These are phyloP conservation scores for Acanthamoeba royreba DNA, from an alignment of 208 protist genomes.

Conservation along the genomic window DNA sequence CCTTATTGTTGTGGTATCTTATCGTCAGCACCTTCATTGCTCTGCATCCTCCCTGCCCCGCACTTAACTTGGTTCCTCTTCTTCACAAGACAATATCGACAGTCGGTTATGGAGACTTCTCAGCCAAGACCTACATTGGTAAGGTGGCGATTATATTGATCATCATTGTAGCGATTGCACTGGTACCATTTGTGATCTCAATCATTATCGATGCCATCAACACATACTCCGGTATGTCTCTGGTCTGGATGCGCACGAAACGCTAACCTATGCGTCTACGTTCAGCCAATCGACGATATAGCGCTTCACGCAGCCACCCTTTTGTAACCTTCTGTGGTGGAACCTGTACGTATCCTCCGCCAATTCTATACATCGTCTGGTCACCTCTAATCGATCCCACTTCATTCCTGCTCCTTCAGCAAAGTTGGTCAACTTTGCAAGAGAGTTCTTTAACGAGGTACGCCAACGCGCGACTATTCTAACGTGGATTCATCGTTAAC, in stretches of 20 bases:
- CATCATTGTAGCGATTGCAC: not conserved
- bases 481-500: not conserved
- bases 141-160: slow-evolving; percentile 16
- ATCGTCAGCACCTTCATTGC: not conserved
- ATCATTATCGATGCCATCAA: not conserved
- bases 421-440: not conserved
- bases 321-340: no score
- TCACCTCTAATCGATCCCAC: no score
- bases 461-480: not conserved
- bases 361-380: no score
- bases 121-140: not conserved
- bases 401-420: not conserved
- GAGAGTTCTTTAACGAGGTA: slow-evolving; percentile 5
- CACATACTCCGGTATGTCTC: not conserved
- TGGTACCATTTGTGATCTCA: not conserved
- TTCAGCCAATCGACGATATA: no score
- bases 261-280: no score
- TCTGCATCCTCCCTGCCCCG: not conserved
- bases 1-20: not conserved
- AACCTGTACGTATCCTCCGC: no score
- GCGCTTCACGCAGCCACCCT: no score
- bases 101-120: slow-evolving; percentile 17
- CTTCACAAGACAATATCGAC: not conserved
- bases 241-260: no score
- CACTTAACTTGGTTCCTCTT: not conserved